Percentiles rank a stretch among this genome's conserved stretches.
Evolutionary conservation across 83 land plant genomes (phyloP).

Genomic region (Thuja plicata): DNA sequence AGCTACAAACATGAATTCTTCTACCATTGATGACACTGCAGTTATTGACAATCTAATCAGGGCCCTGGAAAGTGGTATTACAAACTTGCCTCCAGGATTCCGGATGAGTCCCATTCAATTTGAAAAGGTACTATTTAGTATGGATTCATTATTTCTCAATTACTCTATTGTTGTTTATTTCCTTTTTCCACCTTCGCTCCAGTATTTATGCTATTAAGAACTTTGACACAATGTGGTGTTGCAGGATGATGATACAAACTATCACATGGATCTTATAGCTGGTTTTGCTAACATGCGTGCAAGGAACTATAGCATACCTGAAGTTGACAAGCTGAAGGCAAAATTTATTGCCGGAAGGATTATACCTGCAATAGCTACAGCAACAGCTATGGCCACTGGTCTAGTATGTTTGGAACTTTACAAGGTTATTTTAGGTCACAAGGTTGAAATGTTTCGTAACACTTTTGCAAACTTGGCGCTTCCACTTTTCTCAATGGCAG

Average conservation of each 20-base stretch:
- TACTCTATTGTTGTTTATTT: constrained; percentile 7
- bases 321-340: constrained; percentile 88
- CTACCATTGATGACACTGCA: constrained; percentile 78
- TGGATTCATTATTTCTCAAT: not conserved
- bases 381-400: constrained; percentile 94
- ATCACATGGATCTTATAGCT: constrained; percentile 93
- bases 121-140: constrained; percentile 71
- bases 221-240: not conserved
- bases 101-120: constrained; percentile 87
- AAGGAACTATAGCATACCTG: constrained; percentile 91
- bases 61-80: constrained; percentile 51
- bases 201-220: not conserved
- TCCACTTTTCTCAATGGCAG: constrained; percentile 92
- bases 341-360: constrained; percentile 74
- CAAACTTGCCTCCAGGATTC: constrained; percentile 56
- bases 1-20: constrained; percentile 63
- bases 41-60: constrained; percentile 62
- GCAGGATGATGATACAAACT: constrained; percentile 85
- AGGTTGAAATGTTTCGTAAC: constrained; percentile 79
- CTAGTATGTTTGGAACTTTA: constrained; percentile 92
- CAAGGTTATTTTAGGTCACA: constrained; percentile 72
- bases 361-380: constrained; percentile 88
- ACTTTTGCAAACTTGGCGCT: constrained; percentile 93
- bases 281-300: constrained; percentile 98
- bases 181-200: not conserved